Base-by-base conservation (phyloP, 371 early-diverging fungal genomes). In the Spraguea lophii region DNA sequence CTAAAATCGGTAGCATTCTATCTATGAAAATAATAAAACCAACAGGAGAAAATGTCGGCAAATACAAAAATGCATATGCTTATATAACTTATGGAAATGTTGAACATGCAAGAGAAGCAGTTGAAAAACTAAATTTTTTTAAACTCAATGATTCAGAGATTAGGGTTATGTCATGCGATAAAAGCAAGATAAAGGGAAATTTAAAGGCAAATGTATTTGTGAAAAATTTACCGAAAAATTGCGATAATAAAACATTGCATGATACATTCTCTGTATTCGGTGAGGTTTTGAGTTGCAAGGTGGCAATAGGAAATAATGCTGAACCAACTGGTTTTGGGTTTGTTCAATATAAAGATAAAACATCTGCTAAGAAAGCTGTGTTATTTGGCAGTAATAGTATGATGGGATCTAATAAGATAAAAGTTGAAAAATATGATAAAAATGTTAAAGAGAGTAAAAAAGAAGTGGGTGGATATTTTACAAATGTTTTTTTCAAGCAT, bases 201-300 rank as follows among this genome's bases (percentile, higher is more conserved):
- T 53, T 50, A 19, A 54, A 63, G 22, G 91, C 89, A 57, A 98
- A 98, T 76, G 81, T 98, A 65, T 88, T 98, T 73, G 93, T 98
- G 77, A 95, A 95, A 79, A 94, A 95, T 81, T 76, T 98, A 38
- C 58, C 74, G 16, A 49, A 51, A 12, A 51, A 56, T 21, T 54
- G 56, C 24, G 63, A 57, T 35, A 49, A 62, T 61, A 54, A 84
- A 75, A 84, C 93, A 50, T 82, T 97, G 43, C 85, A 91, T 73
- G 94, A 94, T 71, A 92, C 94, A 49, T 98, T 98, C 75, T 78
- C 83, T 37, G 84, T 89, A 40, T 98, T 94, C 57, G 98, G 98
- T 55, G 77, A 80, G 72, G 93, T 98, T 63, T 75, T 89, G 37
- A 84, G 84, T 54, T 92, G 92, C 80, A 98, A 95, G 77, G 89